These are phyloP conservation scores for Phytophthora meadii DNA, from an alignment of 352 stramenopile genomes.

Conservation along the genomic window DNA sequence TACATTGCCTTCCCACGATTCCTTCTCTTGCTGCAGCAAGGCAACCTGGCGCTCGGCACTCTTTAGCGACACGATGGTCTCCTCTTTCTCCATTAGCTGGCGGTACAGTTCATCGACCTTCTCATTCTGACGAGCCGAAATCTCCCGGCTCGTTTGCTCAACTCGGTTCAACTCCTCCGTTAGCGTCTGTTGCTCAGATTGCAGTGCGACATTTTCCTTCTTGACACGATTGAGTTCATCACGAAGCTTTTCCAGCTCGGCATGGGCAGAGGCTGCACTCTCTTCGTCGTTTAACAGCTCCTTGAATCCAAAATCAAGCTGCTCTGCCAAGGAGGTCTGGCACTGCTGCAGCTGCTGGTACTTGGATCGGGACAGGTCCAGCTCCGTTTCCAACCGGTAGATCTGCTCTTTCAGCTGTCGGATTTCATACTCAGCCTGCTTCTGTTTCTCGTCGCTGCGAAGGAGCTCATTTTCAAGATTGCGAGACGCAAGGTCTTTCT, in stretches of 20 bases:
- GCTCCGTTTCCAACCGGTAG: constrained; percentile 43
- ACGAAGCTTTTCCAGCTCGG: constrained; percentile 56
- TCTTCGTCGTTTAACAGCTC: constrained; percentile 73
- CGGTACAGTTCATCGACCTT: constrained; percentile 69
- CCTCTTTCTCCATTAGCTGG: constrained; percentile 59
- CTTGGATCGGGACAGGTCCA: constrained; percentile 45
- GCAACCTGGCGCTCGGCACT: constrained; percentile 42
- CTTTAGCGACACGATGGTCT: constrained; percentile 45
- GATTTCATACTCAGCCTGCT: constrained; percentile 45
- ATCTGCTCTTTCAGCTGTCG: constrained; percentile 54
- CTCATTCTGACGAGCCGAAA: constrained; percentile 39
- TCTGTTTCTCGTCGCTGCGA: constrained; percentile 49
- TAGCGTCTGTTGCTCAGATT: constrained; percentile 38
- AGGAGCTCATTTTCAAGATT: constrained; percentile 55
- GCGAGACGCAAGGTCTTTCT: constrained; percentile 56
- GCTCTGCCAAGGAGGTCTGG: constrained; percentile 53
- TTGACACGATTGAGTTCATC: constrained; percentile 50
- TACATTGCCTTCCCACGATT: constrained; percentile 44
- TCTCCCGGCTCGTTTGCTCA: constrained; percentile 30
- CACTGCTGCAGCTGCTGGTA: constrained; percentile 70
- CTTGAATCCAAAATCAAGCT: constrained; percentile 77
- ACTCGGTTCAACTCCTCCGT: constrained; percentile 47
- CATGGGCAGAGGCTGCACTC: constrained; percentile 46
- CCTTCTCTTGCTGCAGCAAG: constrained; percentile 54
- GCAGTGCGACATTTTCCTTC: constrained; percentile 37